Base-by-base conservation (phyloP, 352 stramenopile genomes). In the Pythium aquatile region DNA sequence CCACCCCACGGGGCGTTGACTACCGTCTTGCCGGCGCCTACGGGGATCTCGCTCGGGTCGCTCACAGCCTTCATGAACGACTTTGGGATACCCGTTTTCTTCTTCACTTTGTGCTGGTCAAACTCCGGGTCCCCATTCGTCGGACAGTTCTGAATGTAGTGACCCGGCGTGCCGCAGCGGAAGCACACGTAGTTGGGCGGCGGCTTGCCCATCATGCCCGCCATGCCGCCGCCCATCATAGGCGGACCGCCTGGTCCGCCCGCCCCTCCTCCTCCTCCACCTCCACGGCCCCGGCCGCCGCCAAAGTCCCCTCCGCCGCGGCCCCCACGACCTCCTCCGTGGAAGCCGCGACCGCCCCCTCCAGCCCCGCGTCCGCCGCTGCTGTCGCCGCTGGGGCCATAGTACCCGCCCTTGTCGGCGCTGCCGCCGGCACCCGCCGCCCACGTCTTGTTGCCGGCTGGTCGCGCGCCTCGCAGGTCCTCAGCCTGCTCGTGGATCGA, bases 111-210 rank as follows among this genome's bases (percentile, higher is more conserved):
- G 74, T 95, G 87, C 66, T 94, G 83, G 63, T 95, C 87, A 69
- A 86, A 93, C 63, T 95, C 86, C 20, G 87, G 85, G 73, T 95
- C 85, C 39, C 87, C 87, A 63, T 95, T 95, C 58, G 87, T 95
- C 53, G 87, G 87, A 73, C 87, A 95, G 61, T 95, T 93, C 61
- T 95, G 85, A 67, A 95, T 95, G 64, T 90, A 95, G 68, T 95
- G 87, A 42, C 87, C 87, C 46, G 87, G 85, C 14, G 82, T 90
- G 11, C 84, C 87, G 62, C 87, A 95, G 32, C 87, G 85, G 55
- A 87, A 92, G 75, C 87, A 95, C 60, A 93, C 79, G 78, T 95
- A 95, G 66, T 91, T 91, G 46, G 81, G 72, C 39, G 87, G 87
- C 61, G 87, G 87, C 42, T 81, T 91, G 51, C 82, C 82, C 67